Percentiles rank a stretch among this genome's conserved stretches.
phyloP scores from a whole-genome alignment of 305 asterid genomes.

The Solanum aculeatissimum region DNA sequence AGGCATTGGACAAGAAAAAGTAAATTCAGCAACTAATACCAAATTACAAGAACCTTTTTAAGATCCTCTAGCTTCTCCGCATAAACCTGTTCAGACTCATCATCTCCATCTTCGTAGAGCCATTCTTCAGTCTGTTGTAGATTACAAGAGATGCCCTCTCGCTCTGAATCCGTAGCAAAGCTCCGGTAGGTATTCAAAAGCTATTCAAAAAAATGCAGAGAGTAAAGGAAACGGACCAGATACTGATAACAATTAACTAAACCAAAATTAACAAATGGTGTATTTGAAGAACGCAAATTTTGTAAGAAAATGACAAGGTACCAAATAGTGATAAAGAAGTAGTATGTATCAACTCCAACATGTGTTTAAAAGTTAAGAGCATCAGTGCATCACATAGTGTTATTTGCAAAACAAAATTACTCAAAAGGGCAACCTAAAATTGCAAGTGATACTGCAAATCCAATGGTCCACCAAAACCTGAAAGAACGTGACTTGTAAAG shows the following conservation, averaged over 20 bases:
- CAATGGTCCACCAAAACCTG: not conserved
- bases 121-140: constrained; percentile 86
- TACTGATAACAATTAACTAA: not conserved
- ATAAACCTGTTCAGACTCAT: constrained; percentile 77
- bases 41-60: constrained; percentile 47
- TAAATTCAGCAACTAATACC: not conserved
- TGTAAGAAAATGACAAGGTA: not conserved
- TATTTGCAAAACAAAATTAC: not conserved
- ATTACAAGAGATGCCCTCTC: constrained; percentile 47
- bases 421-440: not conserved
- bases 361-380: not conserved
- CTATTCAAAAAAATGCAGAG: constrained; percentile 20
- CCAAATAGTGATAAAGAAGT: not conserved
- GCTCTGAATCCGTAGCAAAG: constrained; percentile 71
- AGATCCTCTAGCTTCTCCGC: constrained; percentile 53
- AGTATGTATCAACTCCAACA: not conserved
- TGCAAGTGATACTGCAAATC: not conserved
- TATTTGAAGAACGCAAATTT: not conserved
- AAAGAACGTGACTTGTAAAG: not conserved
- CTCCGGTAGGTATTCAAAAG: constrained; percentile 65
- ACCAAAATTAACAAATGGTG: not conserved
- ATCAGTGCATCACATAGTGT: not conserved
- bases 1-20: not conserved
- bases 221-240: not conserved
- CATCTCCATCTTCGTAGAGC: constrained; percentile 95